Evolutionary conservation across 192 early-diverging fungal genomes (phyloP).

Genomic region (Entophlyctis luteolus): DNA sequence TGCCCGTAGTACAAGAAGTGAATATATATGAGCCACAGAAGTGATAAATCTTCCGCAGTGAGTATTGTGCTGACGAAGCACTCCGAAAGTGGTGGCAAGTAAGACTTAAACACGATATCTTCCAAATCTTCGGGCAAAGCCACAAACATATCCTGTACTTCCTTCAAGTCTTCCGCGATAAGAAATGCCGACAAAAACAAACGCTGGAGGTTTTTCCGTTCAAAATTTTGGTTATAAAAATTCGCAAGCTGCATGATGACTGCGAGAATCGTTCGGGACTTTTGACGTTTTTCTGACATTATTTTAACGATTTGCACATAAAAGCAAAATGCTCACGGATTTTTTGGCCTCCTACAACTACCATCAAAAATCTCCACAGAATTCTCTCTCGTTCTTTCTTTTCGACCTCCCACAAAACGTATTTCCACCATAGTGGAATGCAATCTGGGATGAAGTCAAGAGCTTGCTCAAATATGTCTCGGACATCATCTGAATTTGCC

Average conservation of each 20-base stretch:
- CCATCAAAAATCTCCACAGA: background rate
- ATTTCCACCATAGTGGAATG: constrained; percentile 12
- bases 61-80: background rate
- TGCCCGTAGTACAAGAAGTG: constrained; percentile 16
- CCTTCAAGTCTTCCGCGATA: background rate
- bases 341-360: background rate
- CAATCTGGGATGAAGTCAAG: constrained; percentile 6
- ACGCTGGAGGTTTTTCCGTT: background rate
- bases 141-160: too few relatives aligned
- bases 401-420: constrained; percentile 4
- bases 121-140: too few relatives aligned
- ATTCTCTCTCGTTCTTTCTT: background rate
- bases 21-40: constrained; percentile 11
- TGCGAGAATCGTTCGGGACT: constrained; percentile 3
- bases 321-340: background rate
- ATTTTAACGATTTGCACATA: too few relatives aligned
- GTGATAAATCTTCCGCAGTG: background rate
- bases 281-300: background rate
- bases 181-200: constrained; percentile 3
- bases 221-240: background rate
- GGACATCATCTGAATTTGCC: background rate
- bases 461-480: constrained; percentile 21
- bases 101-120: too few relatives aligned
- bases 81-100: background rate
- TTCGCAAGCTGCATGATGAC: constrained; percentile 8